Base-by-base conservation (phyloP, 805 yeast species). In the Candida coquimbonensis region DNA sequence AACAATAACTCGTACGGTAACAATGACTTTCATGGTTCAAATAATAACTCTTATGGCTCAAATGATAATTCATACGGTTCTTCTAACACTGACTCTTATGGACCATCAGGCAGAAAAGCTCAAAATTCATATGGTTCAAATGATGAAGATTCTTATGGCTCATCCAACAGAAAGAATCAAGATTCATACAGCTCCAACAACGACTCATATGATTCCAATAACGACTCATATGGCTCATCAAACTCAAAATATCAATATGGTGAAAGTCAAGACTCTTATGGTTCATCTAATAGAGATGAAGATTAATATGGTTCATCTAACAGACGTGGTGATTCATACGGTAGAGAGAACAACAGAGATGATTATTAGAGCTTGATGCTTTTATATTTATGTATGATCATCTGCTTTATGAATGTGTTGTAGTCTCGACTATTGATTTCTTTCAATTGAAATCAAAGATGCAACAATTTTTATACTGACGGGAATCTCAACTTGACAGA, bases 261-360 rank as follows among this genome's bases (percentile, higher is more conserved):
- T 27, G 29, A 27, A 27, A 27, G 11, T 27, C 29, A 27, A 27
- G 13, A 38, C 45, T 51, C 49, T 19, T 36, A 46, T 38, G 45
- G 47, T 29, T 19, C 24, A 17, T 35, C 14, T 14, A 14, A 33
- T 24, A 46, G 40, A 33, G 48, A 47, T 21, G 31, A 32, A 7
- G 48, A 45, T 32, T 58, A 56, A 14, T 53, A 49, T 41, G 56
- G 55, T 25, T 59, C 61, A 31, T 31, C 36, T 29, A 16, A n/a
- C 7, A 39, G 35, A 19, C 12, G 25, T 24, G 16, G 38, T 14
- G 27, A 36, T 25, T 17, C 35, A 32, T 32, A 32, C 14, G 35
- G 17, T 32, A 14, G 17, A 32, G 11, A 32, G 9, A 32, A 32
- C 14, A n/a, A 32, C 13, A 13, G 34, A 32, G 14, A 32, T 14